phyloP scores from a whole-genome alignment of 371 early-diverging fungal genomes.

The Neoconidiobolus thromboides region DNA sequence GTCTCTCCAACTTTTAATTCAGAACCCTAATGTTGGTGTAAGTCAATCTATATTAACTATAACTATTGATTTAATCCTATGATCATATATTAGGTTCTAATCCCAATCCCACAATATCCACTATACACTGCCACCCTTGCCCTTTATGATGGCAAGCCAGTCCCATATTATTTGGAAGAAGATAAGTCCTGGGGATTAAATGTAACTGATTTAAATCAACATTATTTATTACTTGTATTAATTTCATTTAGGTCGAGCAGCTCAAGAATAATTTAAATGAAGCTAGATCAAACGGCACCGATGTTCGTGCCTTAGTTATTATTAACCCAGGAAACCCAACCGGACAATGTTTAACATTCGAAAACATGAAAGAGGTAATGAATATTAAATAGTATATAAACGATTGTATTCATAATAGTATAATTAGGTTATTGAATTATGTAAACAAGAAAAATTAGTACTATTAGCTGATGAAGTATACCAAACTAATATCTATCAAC shows the following conservation, averaged over 20 bases:
- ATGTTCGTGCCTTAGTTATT: constrained; percentile 84
- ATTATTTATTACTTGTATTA: background rate
- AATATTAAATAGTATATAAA: background rate
- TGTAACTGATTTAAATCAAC: constrained; percentile 8
- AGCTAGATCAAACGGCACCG: constrained; percentile 49
- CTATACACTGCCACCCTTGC: constrained; percentile 92
- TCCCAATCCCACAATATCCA: constrained; percentile 97
- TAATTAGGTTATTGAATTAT: constrained; percentile 68
- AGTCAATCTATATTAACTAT: constrained; percentile 1
- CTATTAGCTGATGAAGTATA: constrained; percentile 95
- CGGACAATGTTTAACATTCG: constrained; percentile 65
- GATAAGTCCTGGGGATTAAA: constrained; percentile 62
- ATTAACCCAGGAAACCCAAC: constrained; percentile 98
- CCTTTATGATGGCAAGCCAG: constrained; percentile 56
- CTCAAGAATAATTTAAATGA: constrained; percentile 35
- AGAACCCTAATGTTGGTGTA: constrained; percentile 55
- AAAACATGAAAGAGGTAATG: constrained; percentile 38
- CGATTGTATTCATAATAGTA: background rate
- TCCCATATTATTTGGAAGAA: constrained; percentile 86
- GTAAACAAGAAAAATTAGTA: constrained; percentile 56
- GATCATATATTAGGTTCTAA: constrained; percentile 42
- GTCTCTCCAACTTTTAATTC: constrained; percentile 60
- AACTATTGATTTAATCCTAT: constrained; percentile 1
- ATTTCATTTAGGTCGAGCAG: constrained; percentile 18
- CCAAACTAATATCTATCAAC: constrained; percentile 81